Percentiles rank a stretch among this genome's conserved stretches.
Evolutionary conservation across 2,329 filamentous ascomycete genomes (phyloP).

Genomic region (Knufia fluminis): DNA sequence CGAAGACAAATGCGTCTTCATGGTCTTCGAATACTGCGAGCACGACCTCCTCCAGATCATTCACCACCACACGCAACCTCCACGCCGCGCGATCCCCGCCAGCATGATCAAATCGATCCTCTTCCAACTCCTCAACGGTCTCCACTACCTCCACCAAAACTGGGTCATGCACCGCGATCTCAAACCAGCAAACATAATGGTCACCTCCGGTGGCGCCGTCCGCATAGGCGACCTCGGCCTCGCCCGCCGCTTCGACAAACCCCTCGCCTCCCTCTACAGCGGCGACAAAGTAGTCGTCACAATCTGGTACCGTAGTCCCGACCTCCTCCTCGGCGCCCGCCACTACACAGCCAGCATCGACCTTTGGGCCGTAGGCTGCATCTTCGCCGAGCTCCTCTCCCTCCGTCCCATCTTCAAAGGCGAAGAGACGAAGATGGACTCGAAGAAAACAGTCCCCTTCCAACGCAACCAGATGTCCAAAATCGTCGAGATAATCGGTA

Average conservation of each 20-base stretch:
- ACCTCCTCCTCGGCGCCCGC: constrained; percentile 81
- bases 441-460: constrained; percentile 93
- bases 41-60: constrained; percentile 97
- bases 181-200: constrained; percentile 98
- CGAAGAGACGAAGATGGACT: constrained; percentile 98
- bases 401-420: constrained; percentile 95
- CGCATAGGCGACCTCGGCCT: constrained; percentile 92
- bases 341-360: constrained; percentile 97
- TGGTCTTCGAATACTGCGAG: constrained; percentile 98
- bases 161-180: constrained; percentile 96
- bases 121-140: constrained; percentile 89
- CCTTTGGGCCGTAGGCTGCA: constrained; percentile 95
- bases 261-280: constrained; percentile 78
- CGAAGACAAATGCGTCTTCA: constrained; percentile 98
- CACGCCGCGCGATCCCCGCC: constrained; percentile 78
- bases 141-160: constrained; percentile 88
- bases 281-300: constrained; percentile 98
- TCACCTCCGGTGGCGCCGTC: constrained; percentile 79
- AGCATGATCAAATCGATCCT: constrained; percentile 86
- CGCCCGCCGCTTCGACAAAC: constrained; percentile 87
- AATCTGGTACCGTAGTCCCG: constrained; percentile 96
- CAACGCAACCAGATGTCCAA: constrained; percentile 99
- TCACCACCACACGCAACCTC: constrained; percentile 87
- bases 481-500: constrained; percentile 90
- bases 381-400: constrained; percentile 87